Base-by-base conservation (phyloP, 1,139 yeast genomes). In the Blastobotrys illinoisensis region DNA sequence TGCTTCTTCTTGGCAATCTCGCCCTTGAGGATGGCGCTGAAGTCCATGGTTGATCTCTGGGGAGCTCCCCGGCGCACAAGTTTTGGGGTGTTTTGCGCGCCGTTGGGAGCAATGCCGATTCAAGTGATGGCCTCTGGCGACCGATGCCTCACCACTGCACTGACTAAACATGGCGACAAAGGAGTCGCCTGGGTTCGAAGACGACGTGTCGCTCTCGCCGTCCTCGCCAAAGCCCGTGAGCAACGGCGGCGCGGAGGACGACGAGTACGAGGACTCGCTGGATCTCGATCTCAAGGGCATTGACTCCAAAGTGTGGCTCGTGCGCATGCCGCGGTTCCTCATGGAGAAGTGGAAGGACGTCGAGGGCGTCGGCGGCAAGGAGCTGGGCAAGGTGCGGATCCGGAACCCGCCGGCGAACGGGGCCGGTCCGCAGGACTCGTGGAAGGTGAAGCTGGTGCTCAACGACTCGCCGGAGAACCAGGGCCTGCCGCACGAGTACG, bases 321-420 rank as follows among this genome's bases (percentile, higher is more conserved):
- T 93, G 24, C 82, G 95, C 63, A 74, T 93, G 63, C 98, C 99
- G 3, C 82, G 88, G 65, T 90, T 89, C 66, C 75, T 93, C 58
- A 87, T 95, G 50, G 90, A 86, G 52, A 78, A 81, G 61, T 90
- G 97, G 96, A 79, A 83, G 54, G 79, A 85, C 59, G 78, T 81
- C 48, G 82, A 78, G 14, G 74, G 74, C 44, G 71, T 86, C 57
- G 77, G 82, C 56, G 75, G 97, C 1, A 83, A 86, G 64, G 85
- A 84, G 60, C 73, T 93, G 58, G 99, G 97, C 9, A 83, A 82
- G 61, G 88, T 93, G 24, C 83, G 86, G 65, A 88, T 91, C 57
- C 79, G 80, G 60, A 79, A 79, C 60, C 73, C 74, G 51, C 65
- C 60, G n/a, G 69, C 67, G 44, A 65, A 65, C 20, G 62, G 16